A percentile compares a stretch with the other conserved stretches of the same genome.
Conservation (phyloP, 129 eudicot species). For the Kitagawia praeruptora region DNA sequence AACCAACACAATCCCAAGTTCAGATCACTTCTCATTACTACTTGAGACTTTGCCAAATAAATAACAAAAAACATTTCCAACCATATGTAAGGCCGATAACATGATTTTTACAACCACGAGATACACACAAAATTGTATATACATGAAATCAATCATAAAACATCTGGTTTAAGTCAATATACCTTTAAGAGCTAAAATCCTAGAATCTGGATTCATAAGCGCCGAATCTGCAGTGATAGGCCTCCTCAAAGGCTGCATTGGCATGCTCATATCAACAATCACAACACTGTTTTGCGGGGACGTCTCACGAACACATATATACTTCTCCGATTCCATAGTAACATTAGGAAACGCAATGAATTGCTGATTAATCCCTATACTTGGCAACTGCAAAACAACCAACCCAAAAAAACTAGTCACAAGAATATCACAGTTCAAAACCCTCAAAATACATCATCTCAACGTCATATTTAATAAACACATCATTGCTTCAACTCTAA, state of each 20-base stretch:
- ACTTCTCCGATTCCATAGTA: conserved; percentile 95
- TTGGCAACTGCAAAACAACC: conserved; percentile 59
- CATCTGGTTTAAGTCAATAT: not conserved
- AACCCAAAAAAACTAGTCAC: conserved; percentile 6
- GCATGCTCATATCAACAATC: conserved; percentile 93
- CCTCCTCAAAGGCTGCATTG: conserved; percentile 85
- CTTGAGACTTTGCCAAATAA: not conserved
- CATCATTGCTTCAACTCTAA: not conserved
- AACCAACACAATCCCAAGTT: not conserved
- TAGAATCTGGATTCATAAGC: conserved; percentile 77
- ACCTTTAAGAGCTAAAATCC: conserved; percentile 83
- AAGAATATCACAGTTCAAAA: not conserved
- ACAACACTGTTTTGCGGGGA: conserved; percentile 89
- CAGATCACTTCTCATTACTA: not conserved
- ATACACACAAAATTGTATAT: no score
- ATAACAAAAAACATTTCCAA: not conserved
- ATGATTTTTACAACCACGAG: not conserved
- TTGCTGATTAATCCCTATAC: conserved; percentile 80
- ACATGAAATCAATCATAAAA: conserved; percentile 2
- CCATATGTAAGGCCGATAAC: not conserved
- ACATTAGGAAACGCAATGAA: conserved; percentile 86
- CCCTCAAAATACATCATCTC: not conserved
- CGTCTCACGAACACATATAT: conserved; percentile 85
- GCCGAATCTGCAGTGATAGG: conserved; percentile 95
- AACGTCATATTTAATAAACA: conserved; percentile 12